Base-by-base conservation (phyloP, 169 alveolate genomes). In the Perkinsus chesapeaki region DNA sequence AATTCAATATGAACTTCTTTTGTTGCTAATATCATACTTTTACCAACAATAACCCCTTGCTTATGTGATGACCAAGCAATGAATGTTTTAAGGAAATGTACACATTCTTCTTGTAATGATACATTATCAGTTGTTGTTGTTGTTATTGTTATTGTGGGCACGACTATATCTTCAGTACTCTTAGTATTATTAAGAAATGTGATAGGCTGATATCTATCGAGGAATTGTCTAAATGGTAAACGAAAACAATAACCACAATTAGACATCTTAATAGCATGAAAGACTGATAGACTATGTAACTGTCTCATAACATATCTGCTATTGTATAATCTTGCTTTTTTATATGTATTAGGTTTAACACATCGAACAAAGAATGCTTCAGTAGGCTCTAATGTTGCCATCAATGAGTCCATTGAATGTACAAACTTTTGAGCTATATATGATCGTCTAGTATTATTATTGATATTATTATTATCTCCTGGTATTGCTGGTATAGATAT, bases 281-380 rank as follows among this genome's bases (percentile, higher is more conserved):
- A 73, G 19, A 94, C 93, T 36, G 95, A 94, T 10, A 94, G 91
- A 31, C 94, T 92, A 39, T 94, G 95, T 36, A 94, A 36, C 39
- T 94, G 95, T 36, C 92, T 92, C n/a, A 94, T 39, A 73, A 94
- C 95, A 60, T 92, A 92, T 27, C 94, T 91, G 91, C 93, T 93
- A 27, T 90, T 73, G 93, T 94, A 94, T 39, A 92, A 93, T 5
- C 92, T 93, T 82, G 95, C 94, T 39, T 94, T 94, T 73, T 94
- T 94, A 27, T 94, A 39, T 37, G 92, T 93, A 73, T 94, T 94
- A 10, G 95, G 95, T 43, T 94, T 94, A 39, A 94, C 94, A 39
- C 95, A 94, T 36, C 95, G 91, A 38, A 94, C 93, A 39, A 94
- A 94, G 37, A 92, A 94, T 0, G 95, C 94, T 38, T 94, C 95